phyloP scores from a whole-genome alignment of 495 filamentous ascomycete species.

The Daldinia vernicosa region DNA sequence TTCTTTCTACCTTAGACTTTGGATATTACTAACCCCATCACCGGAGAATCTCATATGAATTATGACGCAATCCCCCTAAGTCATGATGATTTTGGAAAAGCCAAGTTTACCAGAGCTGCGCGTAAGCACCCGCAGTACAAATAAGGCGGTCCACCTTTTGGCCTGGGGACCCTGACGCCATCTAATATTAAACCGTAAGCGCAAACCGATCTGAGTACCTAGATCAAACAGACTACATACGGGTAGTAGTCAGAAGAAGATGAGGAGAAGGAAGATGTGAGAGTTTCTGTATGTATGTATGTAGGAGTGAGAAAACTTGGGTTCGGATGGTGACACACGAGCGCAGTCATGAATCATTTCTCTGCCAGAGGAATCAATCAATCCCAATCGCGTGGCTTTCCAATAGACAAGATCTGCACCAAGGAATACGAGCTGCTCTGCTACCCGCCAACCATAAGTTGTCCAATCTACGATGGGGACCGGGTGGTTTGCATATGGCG shows the following conservation, averaged over 20 bases:
- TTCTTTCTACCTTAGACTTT: neutral
- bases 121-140: conserved; percentile 34
- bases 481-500: conserved; percentile 28
- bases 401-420: conserved; percentile 18
- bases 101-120: conserved; percentile 12
- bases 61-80: conserved; percentile 35
- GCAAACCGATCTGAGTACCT: conserved; percentile 17
- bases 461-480: conserved; percentile 20
- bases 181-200: conserved; percentile 23
- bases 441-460: conserved; percentile 12
- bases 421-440: conserved; percentile 36
- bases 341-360: conserved; percentile 11
- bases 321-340: conserved; percentile 9
- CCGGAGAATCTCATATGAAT: conserved; percentile 6
- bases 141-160: conserved; percentile 31
- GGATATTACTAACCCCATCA: neutral
- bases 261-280: conserved; percentile 2
- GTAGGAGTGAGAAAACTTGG: neutral
- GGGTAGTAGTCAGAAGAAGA: neutral
- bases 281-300: too few relatives aligned
- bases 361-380: conserved; percentile 30
- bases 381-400: conserved; percentile 40
- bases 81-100: conserved; percentile 16
- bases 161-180: conserved; percentile 33
- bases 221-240: neutral